Percentiles rank a stretch among this genome's conserved stretches.
Evolutionary conservation across 192 early-diverging fungal genomes (phyloP).

Genomic region (Linnemannia elongata): DNA sequence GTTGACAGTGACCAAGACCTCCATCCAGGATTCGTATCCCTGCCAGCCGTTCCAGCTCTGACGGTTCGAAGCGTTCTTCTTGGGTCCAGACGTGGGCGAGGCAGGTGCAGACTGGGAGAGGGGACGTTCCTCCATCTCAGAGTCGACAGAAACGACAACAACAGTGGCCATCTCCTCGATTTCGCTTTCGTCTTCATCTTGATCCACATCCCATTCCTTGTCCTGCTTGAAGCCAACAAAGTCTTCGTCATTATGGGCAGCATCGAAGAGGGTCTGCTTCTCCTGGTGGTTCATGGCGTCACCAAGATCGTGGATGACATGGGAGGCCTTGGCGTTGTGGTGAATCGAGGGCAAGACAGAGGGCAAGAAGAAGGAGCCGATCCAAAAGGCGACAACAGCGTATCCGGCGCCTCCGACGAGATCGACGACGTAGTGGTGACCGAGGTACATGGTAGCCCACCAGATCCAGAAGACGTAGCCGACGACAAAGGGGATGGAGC

Average conservation of each 20-base stretch:
- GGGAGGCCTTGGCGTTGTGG: slow-evolving; percentile 50
- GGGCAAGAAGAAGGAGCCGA: slow-evolving; percentile 61
- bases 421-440: slow-evolving; percentile 83
- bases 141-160: slow-evolving; percentile 33
- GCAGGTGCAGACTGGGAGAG: slow-evolving; percentile 25
- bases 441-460: slow-evolving; percentile 85
- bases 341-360: slow-evolving; percentile 58
- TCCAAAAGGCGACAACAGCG: slow-evolving; percentile 69
- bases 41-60: slow-evolving; percentile 58
- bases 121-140: slow-evolving; percentile 32
- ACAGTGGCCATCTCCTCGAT: slow-evolving; percentile 32
- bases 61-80: slow-evolving; percentile 27
- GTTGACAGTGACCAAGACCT: slow-evolving; percentile 41
- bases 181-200: slow-evolving; percentile 24
- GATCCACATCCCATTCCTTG: slow-evolving; percentile 21
- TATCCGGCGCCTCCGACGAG: slow-evolving; percentile 76
- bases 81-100: slow-evolving; percentile 31
- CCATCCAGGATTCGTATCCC: slow-evolving; percentile 53
- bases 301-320: slow-evolving; percentile 52
- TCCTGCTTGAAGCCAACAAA: slow-evolving; percentile 43
- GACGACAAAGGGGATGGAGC: slow-evolving; percentile 57
- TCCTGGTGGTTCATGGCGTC: slow-evolving; percentile 49
- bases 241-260: slow-evolving; percentile 34
- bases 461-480: slow-evolving; percentile 80
- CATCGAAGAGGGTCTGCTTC: slow-evolving; percentile 48